These are phyloP conservation scores for Tolypocladium tropicale DNA, from an alignment of 2,329 filamentous ascomycete species.

Conservation along the genomic window DNA sequence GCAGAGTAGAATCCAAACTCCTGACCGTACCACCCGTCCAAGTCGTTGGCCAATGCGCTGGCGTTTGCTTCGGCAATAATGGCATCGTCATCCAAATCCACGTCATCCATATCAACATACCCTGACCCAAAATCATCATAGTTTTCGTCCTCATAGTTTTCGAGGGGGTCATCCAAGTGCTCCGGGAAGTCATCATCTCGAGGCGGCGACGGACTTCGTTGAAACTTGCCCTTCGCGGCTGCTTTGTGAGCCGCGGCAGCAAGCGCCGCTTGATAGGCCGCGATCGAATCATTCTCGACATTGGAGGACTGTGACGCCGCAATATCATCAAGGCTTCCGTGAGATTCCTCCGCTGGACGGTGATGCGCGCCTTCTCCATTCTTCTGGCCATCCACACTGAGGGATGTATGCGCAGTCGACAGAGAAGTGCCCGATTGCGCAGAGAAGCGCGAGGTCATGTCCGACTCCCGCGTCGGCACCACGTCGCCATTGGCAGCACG, in stretches of 20 bases:
- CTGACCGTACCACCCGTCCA: conserved; percentile 87
- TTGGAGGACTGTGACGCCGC: conserved; percentile 2
- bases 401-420: conserved; percentile 44
- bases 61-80: conserved; percentile 95
- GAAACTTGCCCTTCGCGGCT: conserved; percentile 65
- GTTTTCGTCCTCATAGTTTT: conserved; percentile 27
- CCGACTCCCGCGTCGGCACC: conserved; percentile 33
- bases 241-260: conserved; percentile 73
- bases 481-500: conserved; percentile 17
- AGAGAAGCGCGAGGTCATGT: conserved; percentile 34
- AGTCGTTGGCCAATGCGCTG: conserved; percentile 82
- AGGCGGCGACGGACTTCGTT: conserved; percentile 42
- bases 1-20: conserved; percentile 93
- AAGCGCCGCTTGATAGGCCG: conserved; percentile 74
- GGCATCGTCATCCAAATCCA: conserved; percentile 70
- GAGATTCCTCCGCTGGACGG: not conserved
- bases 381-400: conserved; percentile 21
- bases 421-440: conserved; percentile 30
- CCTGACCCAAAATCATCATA: conserved; percentile 43
- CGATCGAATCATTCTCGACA: conserved; percentile 21
- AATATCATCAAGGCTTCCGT: not conserved
- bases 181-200: conserved; percentile 11
- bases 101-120: conserved; percentile 57
- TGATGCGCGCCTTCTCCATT: not conserved
- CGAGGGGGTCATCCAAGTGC: conserved; percentile 1